Evolutionary conservation across 176 grass and related monocot species (phyloP), one percentile per base, ranked within the genome.

Genomic region (Rhipidocladum racemiflorum): DNA sequence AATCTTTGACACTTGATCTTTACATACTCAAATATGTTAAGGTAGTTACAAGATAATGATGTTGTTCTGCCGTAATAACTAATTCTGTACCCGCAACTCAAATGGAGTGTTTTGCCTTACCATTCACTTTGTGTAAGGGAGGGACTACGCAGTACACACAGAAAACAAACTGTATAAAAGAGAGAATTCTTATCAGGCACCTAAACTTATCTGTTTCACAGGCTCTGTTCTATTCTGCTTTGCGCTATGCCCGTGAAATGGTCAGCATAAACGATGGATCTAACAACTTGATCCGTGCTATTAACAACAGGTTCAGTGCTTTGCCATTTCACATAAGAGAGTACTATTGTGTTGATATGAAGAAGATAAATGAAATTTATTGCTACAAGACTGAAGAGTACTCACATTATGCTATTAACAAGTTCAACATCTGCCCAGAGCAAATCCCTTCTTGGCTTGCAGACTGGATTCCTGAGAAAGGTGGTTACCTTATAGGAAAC

Each of bases 331-430:
- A 97, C 81, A 93, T 97, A 69, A 78, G 94, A 65, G 86, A 97
- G 74, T 97, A 97, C 61, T 97, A 97, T 83, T 97, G 94, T 89
- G 89, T 91, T 45, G 94, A 97, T 87, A 93, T 91, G 91, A 86
- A 88, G 68, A 97, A 97, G 63, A 97, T 97, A 68, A 97, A 97
- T 81, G 91, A 97, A 63, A 97, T 97, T 75, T 97, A 97, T 65
- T 86, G 89, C 55, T 97, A 97, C 75, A 97, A 93, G 43, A 97
- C 94, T 60, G 94, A 97, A 81, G 94, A 97, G 64, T 97, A 97
- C 54, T 97, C 88, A 36, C 81, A 93, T 68, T 91, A 93, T 85
- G 94, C 94, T 75, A 89, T 93, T 54, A 97, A 93, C 71, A 97
- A 93, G 69, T 97, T 97, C 84, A 97, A 97, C 61, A 91, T 93